phyloP scores from a whole-genome alignment of 129 eudicot species.

The Calendula officinalis region DNA sequence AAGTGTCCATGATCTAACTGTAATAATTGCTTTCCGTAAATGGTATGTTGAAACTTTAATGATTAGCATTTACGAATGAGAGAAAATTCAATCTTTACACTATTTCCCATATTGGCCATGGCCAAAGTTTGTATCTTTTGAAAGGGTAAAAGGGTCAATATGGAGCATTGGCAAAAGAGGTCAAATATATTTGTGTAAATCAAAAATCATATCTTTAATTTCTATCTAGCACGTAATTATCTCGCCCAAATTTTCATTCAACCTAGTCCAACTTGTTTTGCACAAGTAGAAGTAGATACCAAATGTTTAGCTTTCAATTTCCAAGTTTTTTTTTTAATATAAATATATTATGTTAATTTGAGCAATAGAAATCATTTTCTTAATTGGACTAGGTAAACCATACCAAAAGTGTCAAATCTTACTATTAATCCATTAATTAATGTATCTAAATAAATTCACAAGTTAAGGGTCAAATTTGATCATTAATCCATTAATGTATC shows the following conservation, averaged over 20 bases:
- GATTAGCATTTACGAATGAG: conserved; percentile 12
- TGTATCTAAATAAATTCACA: conserved; percentile 3
- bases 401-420: conserved; percentile 13
- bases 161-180: conserved; percentile 23
- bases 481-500: conserved; percentile 17
- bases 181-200: conserved; percentile 6
- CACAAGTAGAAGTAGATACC: no score
- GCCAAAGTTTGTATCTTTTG: conserved; percentile 22
- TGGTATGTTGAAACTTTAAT: conserved; percentile 19
- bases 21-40: conserved; percentile 17
- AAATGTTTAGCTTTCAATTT: no score
- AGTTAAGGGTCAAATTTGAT: conserved; percentile 12
- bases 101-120: conserved; percentile 28
- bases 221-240: no score
- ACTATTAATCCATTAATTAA: conserved; percentile 20
- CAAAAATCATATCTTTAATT: background rate
- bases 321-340: no score
- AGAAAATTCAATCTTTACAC: conserved; percentile 25
- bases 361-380: no score
- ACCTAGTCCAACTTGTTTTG: no score
- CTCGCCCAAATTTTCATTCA: no score
- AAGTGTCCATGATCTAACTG: background rate
- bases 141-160: conserved; percentile 29
- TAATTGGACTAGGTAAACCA: background rate
- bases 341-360: no score